Evolutionary conservation across 2,329 filamentous ascomycete genomes (phyloP), one percentile per base, ranked within the genome.

Genomic region (Arthrobotrys sphaeroides): DNA sequence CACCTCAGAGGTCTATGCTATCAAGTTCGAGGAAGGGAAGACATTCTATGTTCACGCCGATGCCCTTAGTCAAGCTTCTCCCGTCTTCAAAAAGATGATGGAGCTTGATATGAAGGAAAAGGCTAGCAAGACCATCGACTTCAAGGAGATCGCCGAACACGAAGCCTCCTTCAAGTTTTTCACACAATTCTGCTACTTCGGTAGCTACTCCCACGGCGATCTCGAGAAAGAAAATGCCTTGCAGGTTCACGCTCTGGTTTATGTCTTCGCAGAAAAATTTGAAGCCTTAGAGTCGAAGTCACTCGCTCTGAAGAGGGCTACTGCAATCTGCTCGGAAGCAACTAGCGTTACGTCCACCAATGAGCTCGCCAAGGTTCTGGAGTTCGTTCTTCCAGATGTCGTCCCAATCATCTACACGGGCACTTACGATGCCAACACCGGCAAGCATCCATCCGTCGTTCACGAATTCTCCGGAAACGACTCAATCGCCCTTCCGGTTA

Each of bases 141-240:
- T 70, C 7, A 28, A 70, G 3, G 59, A 64, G n/a, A 13, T 26
- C 0, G 22, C 53, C 0, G 65, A 60, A 20, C 36, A 53, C 16
- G 38, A 20, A 2, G 1, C 65, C 24, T 47, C 65, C 4, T 70
- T 76, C 20, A 47, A 20, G 12, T 10, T 65, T 0, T 76, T 76
- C 24, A n/a, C 70, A 1, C 73, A 76, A 31, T 76, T 60, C 31
- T 20, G 47, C 12, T 76, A 76, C 24, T 76, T 69, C 20, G 65
- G 73, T 26, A 47, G 16, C 40, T 76, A 76, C 28, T 36, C 49
- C 0, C 66, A 69, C 18, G 59, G 65, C 22, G 64, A 69, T 28
- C 9, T 9, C 1, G 36, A 13, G 3, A 70, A 69, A 33, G 73
- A 76, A 13, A 51, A 76, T 13, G 65, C 57, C 16, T 18, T 76